phyloP scores from a whole-genome alignment of 2,329 filamentous ascomycete genomes.

The Sordariomycetes sp. region DNA sequence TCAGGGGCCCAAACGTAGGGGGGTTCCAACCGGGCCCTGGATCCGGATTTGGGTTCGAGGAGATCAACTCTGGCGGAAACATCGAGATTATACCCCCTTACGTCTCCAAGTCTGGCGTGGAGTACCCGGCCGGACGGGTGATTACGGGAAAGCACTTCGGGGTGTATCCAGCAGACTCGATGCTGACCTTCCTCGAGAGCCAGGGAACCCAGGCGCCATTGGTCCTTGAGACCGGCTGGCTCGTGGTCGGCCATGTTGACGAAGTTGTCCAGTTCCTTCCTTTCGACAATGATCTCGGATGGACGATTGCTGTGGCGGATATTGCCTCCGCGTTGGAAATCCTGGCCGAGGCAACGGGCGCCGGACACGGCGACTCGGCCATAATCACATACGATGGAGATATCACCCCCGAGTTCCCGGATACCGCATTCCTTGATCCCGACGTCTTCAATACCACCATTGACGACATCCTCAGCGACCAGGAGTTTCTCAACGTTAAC shows the following conservation, averaged over 20 bases:
- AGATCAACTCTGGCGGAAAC: conserved; percentile 18
- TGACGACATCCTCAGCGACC: not conserved
- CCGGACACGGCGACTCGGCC: conserved; percentile 13
- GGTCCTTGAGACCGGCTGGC: conserved; percentile 19
- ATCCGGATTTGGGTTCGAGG: conserved; percentile 7
- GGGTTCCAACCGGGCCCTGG: conserved; percentile 16
- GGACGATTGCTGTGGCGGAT: conserved; percentile 13
- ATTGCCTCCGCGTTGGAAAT: conserved; percentile 13
- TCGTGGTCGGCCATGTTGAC: conserved; percentile 20
- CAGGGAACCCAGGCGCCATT: conserved; percentile 19
- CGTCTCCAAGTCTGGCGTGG: conserved; percentile 9
- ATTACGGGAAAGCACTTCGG: conserved; percentile 10
- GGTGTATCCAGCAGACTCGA: conserved; percentile 4
- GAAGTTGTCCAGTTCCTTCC: conserved; percentile 22
- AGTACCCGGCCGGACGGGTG: conserved; percentile 5
- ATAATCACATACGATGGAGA: not conserved
- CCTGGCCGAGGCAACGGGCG: conserved; percentile 10
- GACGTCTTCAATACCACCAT: not conserved
- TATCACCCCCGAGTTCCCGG: not conserved
- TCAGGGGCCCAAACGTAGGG: conserved; percentile 17
- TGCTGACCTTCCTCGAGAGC: conserved; percentile 14
- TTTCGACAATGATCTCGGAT: conserved; percentile 9
- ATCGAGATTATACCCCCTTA: conserved; percentile 24
- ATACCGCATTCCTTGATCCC: not conserved
- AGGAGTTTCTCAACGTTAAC: conserved; percentile 5